Evolutionary conservation across 768 basidiomycete species (phyloP), one percentile per base, ranked within the genome.

Genomic region (Macrolepiota dolichaula): DNA sequence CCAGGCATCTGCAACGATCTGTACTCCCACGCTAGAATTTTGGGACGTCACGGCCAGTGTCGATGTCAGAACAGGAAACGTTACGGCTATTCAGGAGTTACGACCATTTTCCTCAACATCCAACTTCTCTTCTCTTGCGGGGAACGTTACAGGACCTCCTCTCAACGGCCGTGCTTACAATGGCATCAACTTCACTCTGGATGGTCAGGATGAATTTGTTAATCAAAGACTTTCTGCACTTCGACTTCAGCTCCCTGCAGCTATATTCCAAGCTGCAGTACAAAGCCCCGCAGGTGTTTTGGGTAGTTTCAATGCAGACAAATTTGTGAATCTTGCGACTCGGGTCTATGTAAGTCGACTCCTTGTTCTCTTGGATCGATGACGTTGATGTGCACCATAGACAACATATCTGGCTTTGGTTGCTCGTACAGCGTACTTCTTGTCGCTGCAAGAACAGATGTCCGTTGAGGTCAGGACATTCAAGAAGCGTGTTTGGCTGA

Each of bases 381-480:
- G 58, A 57, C 19, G 5, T 55, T 12, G 5, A 58, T 44, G 13
- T 19, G 0, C 42, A 0, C 51, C 17, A 10, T 65, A 84, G 80
- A 66, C 67, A n/a, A 75, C 71, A 19, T 83, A 85, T 66, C 68
- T 85, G 25, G 73, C 78, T 2, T 77, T 84, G 24, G 69, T 85
- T 17, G 84, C 84, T 1, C 76, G 76, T 62, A 72, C 73, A 46
- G 77, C 85, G 6, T 86, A 85, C 68, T 85, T 85, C 64, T 51
- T 83, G 15, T 67, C 73, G 1, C 68, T 69, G 22, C 38, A 59
- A 3, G 73, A 76, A 32, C 72, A 72, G 5, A 67, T 85, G 19
- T 68, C 67, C 5, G 67, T 82, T 13, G 73, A 76, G 49, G 70
- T 83, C 15, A 77, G 73, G 58, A 80, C 81, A 0, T 73, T 79